phyloP scores from a whole-genome alignment of 2,329 filamentous ascomycete species.

The Aspergillus flavus region DNA sequence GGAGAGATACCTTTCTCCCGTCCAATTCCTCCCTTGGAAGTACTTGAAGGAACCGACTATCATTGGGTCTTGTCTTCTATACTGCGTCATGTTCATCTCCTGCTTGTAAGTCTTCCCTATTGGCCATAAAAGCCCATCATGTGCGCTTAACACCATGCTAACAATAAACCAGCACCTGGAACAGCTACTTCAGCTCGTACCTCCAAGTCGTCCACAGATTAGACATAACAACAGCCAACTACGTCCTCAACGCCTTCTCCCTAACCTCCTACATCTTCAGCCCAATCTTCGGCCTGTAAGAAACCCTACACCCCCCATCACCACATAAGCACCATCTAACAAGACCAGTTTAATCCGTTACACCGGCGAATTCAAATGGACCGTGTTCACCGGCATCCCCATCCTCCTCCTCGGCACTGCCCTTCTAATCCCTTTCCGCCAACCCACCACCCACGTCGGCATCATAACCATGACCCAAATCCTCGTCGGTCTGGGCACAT shows the following conservation, averaged over 20 bases:
- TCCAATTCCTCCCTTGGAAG: background rate
- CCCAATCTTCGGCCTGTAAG: background rate
- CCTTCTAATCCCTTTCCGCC: background rate
- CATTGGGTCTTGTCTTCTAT: background rate
- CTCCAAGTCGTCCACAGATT: background rate
- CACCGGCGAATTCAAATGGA: background rate
- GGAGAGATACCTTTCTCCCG: background rate
- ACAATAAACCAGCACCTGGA: background rate
- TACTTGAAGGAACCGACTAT: background rate
- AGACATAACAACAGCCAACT: background rate
- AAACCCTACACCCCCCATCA: background rate
- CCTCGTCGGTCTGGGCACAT: background rate
- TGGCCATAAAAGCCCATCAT: background rate
- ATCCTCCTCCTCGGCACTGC: background rate
- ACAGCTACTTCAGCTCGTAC: background rate
- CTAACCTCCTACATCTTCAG: background rate
- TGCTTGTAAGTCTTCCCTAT: background rate
- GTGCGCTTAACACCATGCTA: too few relatives aligned
- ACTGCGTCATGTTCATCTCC: conserved; percentile 1
- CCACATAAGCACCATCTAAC: background rate
- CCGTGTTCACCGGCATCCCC: background rate
- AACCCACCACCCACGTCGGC: background rate
- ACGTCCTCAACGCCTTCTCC: conserved; percentile 6
- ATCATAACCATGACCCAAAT: background rate
- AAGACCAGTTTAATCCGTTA: background rate